Evolutionary conservation across 2,329 filamentous ascomycete genomes (phyloP), one percentile per base, ranked within the genome.

Genomic region (Septoria linicola): DNA sequence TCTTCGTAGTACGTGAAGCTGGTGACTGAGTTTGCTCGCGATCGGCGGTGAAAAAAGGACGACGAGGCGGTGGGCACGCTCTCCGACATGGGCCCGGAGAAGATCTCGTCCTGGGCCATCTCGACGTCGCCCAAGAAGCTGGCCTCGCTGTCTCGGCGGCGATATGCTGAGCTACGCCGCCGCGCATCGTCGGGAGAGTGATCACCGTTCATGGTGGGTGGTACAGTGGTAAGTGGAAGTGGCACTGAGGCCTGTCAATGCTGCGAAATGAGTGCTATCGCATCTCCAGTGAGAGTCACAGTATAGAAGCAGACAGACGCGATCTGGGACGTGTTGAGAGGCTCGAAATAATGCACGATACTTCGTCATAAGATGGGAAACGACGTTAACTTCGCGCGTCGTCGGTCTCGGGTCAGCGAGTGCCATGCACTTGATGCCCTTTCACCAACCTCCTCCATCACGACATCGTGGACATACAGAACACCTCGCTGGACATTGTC

Each of bases 81-180:
- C 73, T 99, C 93, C 48, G 90, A 91, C 65, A 96, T 84, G 5
- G 92, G 93, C 5, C 93, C 93, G 19, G 92, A 86, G 72, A 92
- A 99, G 41, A 95, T 81, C 79, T 97, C 92, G 68, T 96, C 89
- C 44, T 95, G 89, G 16, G 93, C 92, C 93, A 99, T 97, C 69
- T 96, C 92, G n/a, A 97, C 91, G 70, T 96, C 89, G 60, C 89
- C 89, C 62, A 96, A 85, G 61, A 96, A 85, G 71, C 58, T 63
- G 27, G 61, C 61, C 70, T 79, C 83, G 72, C 87, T 89, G 59
- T 78, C 77, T 49, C 85, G 76, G 47, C 84, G 77, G 70, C 89
- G 88, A 53, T 66, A 57, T 41, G 59, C 57, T 51, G 56, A 57
- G 47, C 62, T 61, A 36, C 57, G 57, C 30, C 62, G 58, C 51